phyloP scores from a whole-genome alignment of 345 rosid genomes.

The Litchi chinensis region DNA sequence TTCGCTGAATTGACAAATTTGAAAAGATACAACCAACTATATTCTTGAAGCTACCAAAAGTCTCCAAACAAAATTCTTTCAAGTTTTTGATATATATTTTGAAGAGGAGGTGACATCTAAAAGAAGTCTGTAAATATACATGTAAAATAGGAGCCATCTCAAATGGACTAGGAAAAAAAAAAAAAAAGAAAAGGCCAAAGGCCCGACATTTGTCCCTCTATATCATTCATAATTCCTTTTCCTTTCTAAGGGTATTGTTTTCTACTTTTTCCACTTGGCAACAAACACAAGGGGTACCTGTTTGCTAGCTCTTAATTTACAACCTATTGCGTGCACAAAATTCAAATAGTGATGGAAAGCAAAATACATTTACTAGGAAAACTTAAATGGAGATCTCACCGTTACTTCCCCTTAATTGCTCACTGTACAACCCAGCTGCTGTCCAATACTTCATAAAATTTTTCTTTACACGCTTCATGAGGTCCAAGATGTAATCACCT shows the following conservation, averaged over 20 bases:
- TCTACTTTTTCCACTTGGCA: not conserved
- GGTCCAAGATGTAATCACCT: slow-evolving; percentile 95
- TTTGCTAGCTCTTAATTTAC: not conserved
- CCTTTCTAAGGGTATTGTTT: not conserved
- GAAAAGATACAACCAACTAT: not conserved
- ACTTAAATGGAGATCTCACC: slow-evolving; percentile 33
- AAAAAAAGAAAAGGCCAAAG: too few relatives aligned
- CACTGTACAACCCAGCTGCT: slow-evolving; percentile 77
- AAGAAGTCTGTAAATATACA: not conserved
- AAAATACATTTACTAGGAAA: slow-evolving; percentile 11
- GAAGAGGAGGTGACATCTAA: not conserved
- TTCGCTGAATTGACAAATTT: not conserved
- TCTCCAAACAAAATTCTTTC: not conserved
- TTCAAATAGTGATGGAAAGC: not conserved
- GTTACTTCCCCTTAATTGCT: slow-evolving; percentile 48
- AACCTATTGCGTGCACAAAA: not conserved
- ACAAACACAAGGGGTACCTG: not conserved
- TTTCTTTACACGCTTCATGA: slow-evolving; percentile 95
- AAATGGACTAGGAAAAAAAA: too few relatives aligned
- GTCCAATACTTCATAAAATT: slow-evolving; percentile 96
- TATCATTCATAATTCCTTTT: not conserved
- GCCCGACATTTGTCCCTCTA: not conserved
- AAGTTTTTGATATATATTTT: not conserved
- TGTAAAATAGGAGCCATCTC: too few relatives aligned
- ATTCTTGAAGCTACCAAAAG: not conserved